Evolutionary conservation across 805 yeast species (phyloP).

Genomic region (Nakazawaea wickerhamii): DNA sequence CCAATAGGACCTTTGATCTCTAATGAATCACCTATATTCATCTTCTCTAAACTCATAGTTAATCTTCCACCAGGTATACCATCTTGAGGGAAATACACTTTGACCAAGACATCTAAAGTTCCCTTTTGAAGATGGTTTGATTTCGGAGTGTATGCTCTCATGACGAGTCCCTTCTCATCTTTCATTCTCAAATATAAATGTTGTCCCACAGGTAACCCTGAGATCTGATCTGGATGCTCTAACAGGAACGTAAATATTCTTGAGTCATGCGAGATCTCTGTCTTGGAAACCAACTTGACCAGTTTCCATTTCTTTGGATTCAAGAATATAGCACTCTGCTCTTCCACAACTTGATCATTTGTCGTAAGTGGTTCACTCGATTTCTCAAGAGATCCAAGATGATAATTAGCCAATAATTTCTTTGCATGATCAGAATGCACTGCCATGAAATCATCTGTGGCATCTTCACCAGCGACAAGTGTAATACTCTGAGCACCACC

Average conservation of each 20-base stretch:
- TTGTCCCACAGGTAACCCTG: conserved; percentile 29
- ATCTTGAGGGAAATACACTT: conserved; percentile 27
- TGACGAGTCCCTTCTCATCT: conserved; percentile 21
- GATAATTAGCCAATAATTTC: conserved; percentile 22
- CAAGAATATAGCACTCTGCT: conserved; percentile 17
- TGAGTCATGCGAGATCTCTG: conserved; percentile 23
- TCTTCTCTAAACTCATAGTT: conserved; percentile 24
- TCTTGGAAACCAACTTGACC: conserved; percentile 19
- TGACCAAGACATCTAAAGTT: conserved; percentile 24
- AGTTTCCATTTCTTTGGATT: conserved; percentile 27
- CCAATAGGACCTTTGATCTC: conserved; percentile 29
- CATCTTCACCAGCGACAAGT: conserved; percentile 24
- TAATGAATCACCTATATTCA: conserved; percentile 19
- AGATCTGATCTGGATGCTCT: conserved; percentile 25
- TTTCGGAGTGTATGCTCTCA: conserved; percentile 31
- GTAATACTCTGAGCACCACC: conserved; percentile 25
- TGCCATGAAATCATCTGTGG: conserved; percentile 28
- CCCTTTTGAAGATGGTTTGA: conserved; percentile 25
- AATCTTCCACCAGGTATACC: conserved; percentile 28
- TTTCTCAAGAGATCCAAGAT: conserved; percentile 20
- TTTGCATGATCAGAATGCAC: conserved; percentile 28
- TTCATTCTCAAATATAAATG: conserved; percentile 26
- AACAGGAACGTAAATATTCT: conserved; percentile 25
- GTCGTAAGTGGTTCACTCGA: neutral
- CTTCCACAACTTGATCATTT: conserved; percentile 1